Percentiles rank a stretch among this genome's conserved stretches.
Conservation (phyloP, 2,329 filamentous ascomycete species). For the Trematosphaeria pertusa region DNA sequence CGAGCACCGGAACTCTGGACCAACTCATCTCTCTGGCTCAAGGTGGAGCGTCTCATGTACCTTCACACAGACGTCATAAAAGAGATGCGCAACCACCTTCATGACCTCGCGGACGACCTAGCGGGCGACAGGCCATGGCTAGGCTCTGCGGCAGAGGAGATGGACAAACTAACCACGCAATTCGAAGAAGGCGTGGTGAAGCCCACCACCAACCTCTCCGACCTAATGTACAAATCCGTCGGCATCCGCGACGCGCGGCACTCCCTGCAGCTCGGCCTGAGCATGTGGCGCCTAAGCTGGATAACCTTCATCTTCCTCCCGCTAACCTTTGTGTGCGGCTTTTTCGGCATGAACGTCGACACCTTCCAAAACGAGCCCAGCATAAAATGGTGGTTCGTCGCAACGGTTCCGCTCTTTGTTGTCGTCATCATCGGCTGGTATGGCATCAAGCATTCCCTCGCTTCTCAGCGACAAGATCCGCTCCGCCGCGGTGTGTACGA, state of each 20-base stretch:
- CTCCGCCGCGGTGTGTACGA: slow-evolving; percentile 60
- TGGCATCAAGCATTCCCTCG: slow-evolving; percentile 54
- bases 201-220: slow-evolving; percentile 58
- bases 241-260: slow-evolving; percentile 60
- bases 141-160: slow-evolving; percentile 47
- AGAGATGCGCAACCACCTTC: slow-evolving; percentile 53
- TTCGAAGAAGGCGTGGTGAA: slow-evolving; percentile 60
- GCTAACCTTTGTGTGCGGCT: slow-evolving; percentile 57
- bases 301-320: slow-evolving; percentile 79
- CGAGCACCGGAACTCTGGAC: slow-evolving; percentile 61
- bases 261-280: slow-evolving; percentile 56
- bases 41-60: slow-evolving; percentile 59
- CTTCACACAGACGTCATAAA: slow-evolving; percentile 57
- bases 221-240: slow-evolving; percentile 61
- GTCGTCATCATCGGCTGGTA: slow-evolving; percentile 57
- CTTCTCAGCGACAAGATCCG: slow-evolving; percentile 52
- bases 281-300: slow-evolving; percentile 65
- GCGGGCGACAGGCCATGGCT: slow-evolving; percentile 51
- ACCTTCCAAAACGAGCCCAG: slow-evolving; percentile 51
- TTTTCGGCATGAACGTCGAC: slow-evolving; percentile 62
- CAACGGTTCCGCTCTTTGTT: slow-evolving; percentile 54
- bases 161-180: slow-evolving; percentile 55
- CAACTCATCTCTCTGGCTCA: slow-evolving; percentile 60
- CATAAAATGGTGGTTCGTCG: slow-evolving; percentile 60
- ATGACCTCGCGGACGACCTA: slow-evolving; percentile 49